These are phyloP conservation scores for Cladorrhinum sp. DNA, from an alignment of 2,329 filamentous ascomycete genomes.

Conservation along the genomic window DNA sequence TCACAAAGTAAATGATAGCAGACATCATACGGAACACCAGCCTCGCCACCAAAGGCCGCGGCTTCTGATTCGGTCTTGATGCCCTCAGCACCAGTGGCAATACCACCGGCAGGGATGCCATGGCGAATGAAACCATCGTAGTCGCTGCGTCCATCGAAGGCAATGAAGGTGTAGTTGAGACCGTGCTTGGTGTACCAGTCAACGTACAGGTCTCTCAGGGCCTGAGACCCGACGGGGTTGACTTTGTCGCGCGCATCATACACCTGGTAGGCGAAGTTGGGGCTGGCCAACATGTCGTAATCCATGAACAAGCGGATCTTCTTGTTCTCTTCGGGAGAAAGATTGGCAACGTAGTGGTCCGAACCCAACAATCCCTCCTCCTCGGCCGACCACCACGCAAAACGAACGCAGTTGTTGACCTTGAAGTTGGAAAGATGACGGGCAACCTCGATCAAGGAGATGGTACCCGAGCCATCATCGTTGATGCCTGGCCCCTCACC, in stretches of 20 bases:
- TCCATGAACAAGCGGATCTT: slow-evolving; percentile 67
- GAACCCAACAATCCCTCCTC: slow-evolving; percentile 65
- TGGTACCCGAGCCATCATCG: slow-evolving; percentile 69
- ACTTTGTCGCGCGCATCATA: slow-evolving; percentile 70
- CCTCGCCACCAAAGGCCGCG: slow-evolving; percentile 66
- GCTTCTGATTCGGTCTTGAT: slow-evolving; percentile 68
- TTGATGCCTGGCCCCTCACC: slow-evolving; percentile 69
- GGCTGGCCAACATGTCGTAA: slow-evolving; percentile 68
- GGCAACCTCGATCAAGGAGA: slow-evolving; percentile 61
- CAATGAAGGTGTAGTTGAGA: slow-evolving; percentile 66
- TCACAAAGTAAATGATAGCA: slow-evolving; percentile 64
- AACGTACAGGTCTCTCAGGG: slow-evolving; percentile 66
- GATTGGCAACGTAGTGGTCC: slow-evolving; percentile 56
- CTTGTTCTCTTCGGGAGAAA: slow-evolving; percentile 56
- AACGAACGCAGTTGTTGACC: slow-evolving; percentile 64
- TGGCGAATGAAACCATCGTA: slow-evolving; percentile 73
- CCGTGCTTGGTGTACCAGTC: slow-evolving; percentile 62
- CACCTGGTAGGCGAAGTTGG: slow-evolving; percentile 65
- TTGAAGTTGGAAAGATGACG: slow-evolving; percentile 55
- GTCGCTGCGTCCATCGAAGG: slow-evolving; percentile 76
- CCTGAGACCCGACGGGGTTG: slow-evolving; percentile 67
- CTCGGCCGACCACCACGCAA: slow-evolving; percentile 67
- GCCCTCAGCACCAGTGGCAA: slow-evolving; percentile 75
- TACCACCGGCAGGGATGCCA: slow-evolving; percentile 70
- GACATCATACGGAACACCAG: slow-evolving; percentile 57